A percentile compares a stretch with the other conserved stretches of the same genome.
These are phyloP conservation scores for Lagerstroemia speciosa DNA, from an alignment of 345 rosid species.

Conservation along the genomic window DNA sequence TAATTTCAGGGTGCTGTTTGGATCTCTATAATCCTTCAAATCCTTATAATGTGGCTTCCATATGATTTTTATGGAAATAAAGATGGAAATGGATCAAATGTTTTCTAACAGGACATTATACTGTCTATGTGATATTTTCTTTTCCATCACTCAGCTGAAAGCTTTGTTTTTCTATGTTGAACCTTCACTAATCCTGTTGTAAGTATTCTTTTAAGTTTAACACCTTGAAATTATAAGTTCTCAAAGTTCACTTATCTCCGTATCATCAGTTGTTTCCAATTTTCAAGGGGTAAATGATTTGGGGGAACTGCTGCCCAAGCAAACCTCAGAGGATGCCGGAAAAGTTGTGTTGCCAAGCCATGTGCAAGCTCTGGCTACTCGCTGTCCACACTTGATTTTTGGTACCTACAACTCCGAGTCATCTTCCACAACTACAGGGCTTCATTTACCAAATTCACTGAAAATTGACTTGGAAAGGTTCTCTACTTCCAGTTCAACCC, in stretches of 20 bases:
- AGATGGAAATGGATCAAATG: too few relatives aligned
- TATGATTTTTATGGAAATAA: too few relatives aligned
- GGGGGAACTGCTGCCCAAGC: neutral
- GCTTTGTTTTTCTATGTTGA: neutral
- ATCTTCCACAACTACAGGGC: neutral
- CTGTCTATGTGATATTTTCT: neutral
- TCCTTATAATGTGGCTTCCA: too few relatives aligned
- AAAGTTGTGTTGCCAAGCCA: slow-evolving; percentile 37
- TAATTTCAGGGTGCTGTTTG: too few relatives aligned
- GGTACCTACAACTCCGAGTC: slow-evolving; percentile 36
- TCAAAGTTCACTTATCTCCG: neutral
- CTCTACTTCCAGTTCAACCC: neutral
- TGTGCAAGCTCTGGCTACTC: slow-evolving; percentile 35
- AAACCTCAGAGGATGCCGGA: slow-evolving; percentile 13
- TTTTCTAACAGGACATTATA: too few relatives aligned
- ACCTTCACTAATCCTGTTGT: neutral
- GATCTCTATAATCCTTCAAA: too few relatives aligned
- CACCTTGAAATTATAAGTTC: neutral
- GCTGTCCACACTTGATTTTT: slow-evolving; percentile 43
- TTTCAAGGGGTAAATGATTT: neutral
- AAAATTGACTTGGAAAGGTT: slow-evolving; percentile 13
- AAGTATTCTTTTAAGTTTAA: too few relatives aligned
- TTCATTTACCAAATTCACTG: slow-evolving; percentile 3
- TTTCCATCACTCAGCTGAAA: too few relatives aligned
- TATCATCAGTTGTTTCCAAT: neutral